Evolutionary conservation across 768 basidiomycete species (phyloP).

Genomic region (Boletus bicolor): DNA sequence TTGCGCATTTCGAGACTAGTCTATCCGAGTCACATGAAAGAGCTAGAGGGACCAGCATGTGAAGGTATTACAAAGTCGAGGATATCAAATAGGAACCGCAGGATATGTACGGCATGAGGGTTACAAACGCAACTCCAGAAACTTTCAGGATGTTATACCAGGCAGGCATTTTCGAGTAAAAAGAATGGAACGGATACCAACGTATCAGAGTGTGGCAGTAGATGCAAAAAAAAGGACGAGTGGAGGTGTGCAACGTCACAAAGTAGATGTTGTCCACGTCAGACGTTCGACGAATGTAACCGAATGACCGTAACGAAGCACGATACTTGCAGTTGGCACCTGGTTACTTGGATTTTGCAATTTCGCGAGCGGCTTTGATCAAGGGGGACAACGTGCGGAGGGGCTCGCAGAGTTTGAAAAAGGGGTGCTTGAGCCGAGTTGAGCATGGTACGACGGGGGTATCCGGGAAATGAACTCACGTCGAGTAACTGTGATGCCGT

Average conservation of each 20-base stretch:
- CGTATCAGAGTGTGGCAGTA: slow-evolving; percentile 17
- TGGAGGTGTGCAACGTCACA: neutral
- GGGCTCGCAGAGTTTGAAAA: slow-evolving; percentile 86
- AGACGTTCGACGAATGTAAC: neutral
- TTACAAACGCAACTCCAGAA: slow-evolving; percentile 15
- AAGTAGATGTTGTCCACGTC: slow-evolving; percentile 16
- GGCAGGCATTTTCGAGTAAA: slow-evolving; percentile 14
- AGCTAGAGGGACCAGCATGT: slow-evolving; percentile 14
- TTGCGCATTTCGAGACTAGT: slow-evolving; percentile 21
- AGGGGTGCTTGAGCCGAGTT: slow-evolving; percentile 58
- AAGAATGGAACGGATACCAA: slow-evolving; percentile 16
- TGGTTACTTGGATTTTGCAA: slow-evolving; percentile 57
- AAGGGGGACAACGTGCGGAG: slow-evolving; percentile 81
- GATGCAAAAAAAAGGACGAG: slow-evolving; percentile 14
- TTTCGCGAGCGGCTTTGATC: slow-evolving; percentile 90
- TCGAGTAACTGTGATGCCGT: slow-evolving; percentile 76
- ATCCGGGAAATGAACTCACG: slow-evolving; percentile 40
- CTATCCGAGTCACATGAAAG: slow-evolving; percentile 22
- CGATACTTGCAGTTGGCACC: neutral
- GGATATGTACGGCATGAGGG: slow-evolving; percentile 7
- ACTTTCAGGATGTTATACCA: slow-evolving; percentile 7
- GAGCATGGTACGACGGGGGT: neutral
- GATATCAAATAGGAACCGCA: slow-evolving; percentile 23
- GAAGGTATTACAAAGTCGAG: slow-evolving; percentile 32
- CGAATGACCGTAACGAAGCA: neutral